Conservation (phyloP, 2,329 filamentous ascomycete species). For the Xylaria sp. region DNA sequence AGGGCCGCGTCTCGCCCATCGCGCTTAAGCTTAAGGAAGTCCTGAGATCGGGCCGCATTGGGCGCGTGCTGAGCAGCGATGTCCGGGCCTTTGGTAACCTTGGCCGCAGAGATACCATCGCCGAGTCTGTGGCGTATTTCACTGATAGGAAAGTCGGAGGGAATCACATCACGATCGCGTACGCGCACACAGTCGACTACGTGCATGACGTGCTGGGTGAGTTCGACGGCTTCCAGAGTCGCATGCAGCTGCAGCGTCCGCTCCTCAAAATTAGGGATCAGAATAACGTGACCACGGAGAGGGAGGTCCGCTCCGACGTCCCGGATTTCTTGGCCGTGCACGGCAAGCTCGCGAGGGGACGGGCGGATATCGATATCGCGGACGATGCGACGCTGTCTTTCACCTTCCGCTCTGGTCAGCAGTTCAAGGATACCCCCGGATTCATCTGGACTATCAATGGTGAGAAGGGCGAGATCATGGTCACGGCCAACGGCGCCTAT, state of each 20-base stretch:
- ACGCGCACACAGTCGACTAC: conserved; percentile 54
- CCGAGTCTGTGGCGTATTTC: conserved; percentile 58
- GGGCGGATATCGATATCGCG: conserved; percentile 35
- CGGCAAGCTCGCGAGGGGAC: conserved; percentile 50
- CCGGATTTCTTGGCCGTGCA: conserved; percentile 57
- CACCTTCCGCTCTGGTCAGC: conserved; percentile 59
- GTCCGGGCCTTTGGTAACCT: conserved; percentile 53
- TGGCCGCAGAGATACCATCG: conserved; percentile 48
- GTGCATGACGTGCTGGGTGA: conserved; percentile 60
- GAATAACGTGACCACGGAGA: conserved; percentile 44
- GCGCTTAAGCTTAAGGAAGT: conserved; percentile 57
- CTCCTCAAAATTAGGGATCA: conserved; percentile 51
- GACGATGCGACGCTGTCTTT: conserved; percentile 55
- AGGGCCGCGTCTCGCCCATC: conserved; percentile 59
- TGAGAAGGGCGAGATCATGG: conserved; percentile 60
- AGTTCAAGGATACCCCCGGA: conserved; percentile 58
- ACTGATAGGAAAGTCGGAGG: conserved; percentile 54
- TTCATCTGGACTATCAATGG: conserved; percentile 63
- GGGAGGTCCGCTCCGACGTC: conserved; percentile 53
- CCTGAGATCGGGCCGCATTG: conserved; percentile 58
- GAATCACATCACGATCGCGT: conserved; percentile 42
- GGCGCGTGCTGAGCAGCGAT: conserved; percentile 63
- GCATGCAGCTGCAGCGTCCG: conserved; percentile 58
- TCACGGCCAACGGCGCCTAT: conserved; percentile 48
- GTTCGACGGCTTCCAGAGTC: conserved; percentile 52